These are phyloP conservation scores for Calonectria hongkongensis DNA, from an alignment of 2,329 filamentous ascomycete species.

Conservation along the genomic window DNA sequence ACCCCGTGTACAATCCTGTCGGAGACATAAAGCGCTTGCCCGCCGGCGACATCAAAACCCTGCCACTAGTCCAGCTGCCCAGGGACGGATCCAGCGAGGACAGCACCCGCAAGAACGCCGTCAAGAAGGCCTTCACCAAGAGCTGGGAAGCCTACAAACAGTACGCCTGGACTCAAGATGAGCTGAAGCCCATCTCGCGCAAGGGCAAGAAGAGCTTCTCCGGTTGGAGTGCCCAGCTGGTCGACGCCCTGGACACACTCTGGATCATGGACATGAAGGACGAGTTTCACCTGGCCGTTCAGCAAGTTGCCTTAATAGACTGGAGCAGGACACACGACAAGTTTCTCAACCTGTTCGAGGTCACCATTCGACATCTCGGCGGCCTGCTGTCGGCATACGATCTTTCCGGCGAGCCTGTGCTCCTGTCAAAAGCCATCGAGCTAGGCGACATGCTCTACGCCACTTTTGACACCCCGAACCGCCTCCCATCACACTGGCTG, in stretches of 20 bases:
- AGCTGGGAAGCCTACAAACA: conserved; percentile 72
- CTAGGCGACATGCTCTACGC: conserved; percentile 72
- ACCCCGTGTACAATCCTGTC: conserved; percentile 58
- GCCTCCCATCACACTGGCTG: conserved; percentile 69
- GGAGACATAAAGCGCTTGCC: conserved; percentile 56
- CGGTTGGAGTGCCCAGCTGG: conserved; percentile 75
- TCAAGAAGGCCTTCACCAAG: conserved; percentile 64
- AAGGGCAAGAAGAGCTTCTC: conserved; percentile 68
- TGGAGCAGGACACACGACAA: conserved; percentile 68
- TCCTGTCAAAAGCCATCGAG: conserved; percentile 71
- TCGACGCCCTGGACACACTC: conserved; percentile 76
- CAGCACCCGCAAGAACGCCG: conserved; percentile 59
- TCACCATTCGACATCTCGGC: conserved; percentile 74
- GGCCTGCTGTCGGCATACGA: conserved; percentile 72
- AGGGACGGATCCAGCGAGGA: conserved; percentile 64
- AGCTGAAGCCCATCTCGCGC: conserved; percentile 71
- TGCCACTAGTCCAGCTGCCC: conserved; percentile 67
- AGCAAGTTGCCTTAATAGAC: conserved; percentile 70
- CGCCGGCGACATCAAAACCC: conserved; percentile 55
- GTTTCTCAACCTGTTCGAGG: conserved; percentile 77
- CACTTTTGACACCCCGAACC: conserved; percentile 73
- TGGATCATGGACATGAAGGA: conserved; percentile 75
- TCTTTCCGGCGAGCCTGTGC: conserved; percentile 66
- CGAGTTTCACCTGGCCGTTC: conserved; percentile 73
- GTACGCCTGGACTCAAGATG: conserved; percentile 74